These are phyloP conservation scores for Colletotrichum liriopes DNA, from an alignment of 2,329 filamentous ascomycete genomes.

Conservation along the genomic window DNA sequence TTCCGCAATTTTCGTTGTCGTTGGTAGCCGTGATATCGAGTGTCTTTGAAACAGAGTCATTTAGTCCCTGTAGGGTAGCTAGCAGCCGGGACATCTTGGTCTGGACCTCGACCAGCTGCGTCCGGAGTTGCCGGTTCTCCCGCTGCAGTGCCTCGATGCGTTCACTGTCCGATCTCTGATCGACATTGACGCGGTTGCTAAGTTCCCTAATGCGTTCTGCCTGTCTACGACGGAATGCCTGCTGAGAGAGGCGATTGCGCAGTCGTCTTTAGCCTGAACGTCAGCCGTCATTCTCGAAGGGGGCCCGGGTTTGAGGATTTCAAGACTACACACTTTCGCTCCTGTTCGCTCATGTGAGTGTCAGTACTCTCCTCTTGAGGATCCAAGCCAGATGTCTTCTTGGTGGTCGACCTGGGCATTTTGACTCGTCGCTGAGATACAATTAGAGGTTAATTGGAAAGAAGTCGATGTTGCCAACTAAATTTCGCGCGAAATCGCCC, in stretches of 20 bases:
- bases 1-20: background rate
- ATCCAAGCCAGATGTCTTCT: background rate
- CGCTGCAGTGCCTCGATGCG: slow-evolving; percentile 46
- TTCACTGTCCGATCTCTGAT: slow-evolving; percentile 47
- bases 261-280: slow-evolving; percentile 46
- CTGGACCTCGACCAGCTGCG: slow-evolving; percentile 51
- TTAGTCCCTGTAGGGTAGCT: slow-evolving; percentile 47
- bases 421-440: background rate
- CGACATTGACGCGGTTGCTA: slow-evolving; percentile 44
- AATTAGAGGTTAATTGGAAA: background rate
- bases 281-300: background rate
- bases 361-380: no score
- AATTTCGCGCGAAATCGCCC: background rate
- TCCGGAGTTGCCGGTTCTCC: slow-evolving; percentile 48
- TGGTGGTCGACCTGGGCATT: background rate
- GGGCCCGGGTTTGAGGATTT: background rate
- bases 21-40: slow-evolving; percentile 44
- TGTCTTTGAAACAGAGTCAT: slow-evolving; percentile 46
- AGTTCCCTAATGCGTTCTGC: slow-evolving; percentile 50
- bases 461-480: background rate
- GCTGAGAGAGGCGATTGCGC: slow-evolving; percentile 52
- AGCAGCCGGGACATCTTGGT: slow-evolving; percentile 47
- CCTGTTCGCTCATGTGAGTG: slow-evolving; percentile 17
- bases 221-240: slow-evolving; percentile 51
- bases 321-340: slow-evolving; percentile 14